Evolutionary conservation across 2,329 filamentous ascomycete genomes (phyloP), one percentile per base, ranked within the genome.

Genomic region (Claviceps capensis): DNA sequence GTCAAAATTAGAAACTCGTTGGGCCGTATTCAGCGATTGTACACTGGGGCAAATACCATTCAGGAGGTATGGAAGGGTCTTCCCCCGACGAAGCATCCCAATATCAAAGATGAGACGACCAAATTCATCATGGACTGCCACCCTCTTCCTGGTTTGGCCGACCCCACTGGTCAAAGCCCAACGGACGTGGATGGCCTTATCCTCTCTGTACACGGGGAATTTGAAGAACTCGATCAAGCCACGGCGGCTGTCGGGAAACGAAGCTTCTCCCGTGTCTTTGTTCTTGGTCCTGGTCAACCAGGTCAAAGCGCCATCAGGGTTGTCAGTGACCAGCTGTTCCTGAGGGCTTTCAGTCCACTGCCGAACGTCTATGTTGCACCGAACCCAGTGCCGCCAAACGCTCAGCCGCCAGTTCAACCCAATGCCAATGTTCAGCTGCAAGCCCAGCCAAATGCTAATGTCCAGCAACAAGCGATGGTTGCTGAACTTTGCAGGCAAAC

Each of bases 41-140:
- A 81, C 61, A 76, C 72, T 8, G 88, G 88, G 1, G 69, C 72
- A 4, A 73, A 79, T 43, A 72, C 77, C 44, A 89, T 95, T 54
- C 72, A 76, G 49, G 75, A 82, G 52, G 65, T 82, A 17, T 94
- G 88, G 83, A 76, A 77, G 51, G 70, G 71, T 3, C 73, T 95
- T 3, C 89, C 89, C 0, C 69, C 72, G 42, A 91, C 88, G 8
- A 78, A 77, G 45, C 89, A 95, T 63, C 84, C 88, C 1, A 77
- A 85, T 60, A 77, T 94, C 56, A 72, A 75, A 48, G 69, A 76
- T 1, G 79, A 87, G 47, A 69, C 82, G 13, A 74, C 79, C 61
- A 86, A 89, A 60, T 95, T 88, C 75, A 79, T 88, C 50, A 81
- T 95, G 62, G 88, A 95, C 67, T 90, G 87, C 58, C 83, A 88